Base-by-base conservation (phyloP, 2,329 filamentous ascomycete species). In the Ramularia endophylla region DNA sequence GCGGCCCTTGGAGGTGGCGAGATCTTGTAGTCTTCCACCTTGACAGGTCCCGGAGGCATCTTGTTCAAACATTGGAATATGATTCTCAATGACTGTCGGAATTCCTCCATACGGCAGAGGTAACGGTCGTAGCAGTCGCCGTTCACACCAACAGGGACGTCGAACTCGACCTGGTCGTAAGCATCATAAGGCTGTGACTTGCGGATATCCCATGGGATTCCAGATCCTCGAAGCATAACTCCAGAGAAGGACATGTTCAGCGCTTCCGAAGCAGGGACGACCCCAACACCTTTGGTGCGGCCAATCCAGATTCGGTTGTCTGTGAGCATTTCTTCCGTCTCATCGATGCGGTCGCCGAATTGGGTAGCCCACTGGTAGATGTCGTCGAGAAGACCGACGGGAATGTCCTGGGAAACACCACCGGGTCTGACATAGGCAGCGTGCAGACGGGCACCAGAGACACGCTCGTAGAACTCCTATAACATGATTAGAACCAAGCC, bases 321-420 rank as follows among this genome's bases (percentile, higher is more conserved):
- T 30, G 92, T 98, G 57, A 98, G 78, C 72, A 98, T 85, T 68
- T 98, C 92, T 67, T 98, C 92, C 41, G 92, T 97, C 69, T 98
- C 92, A 65, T 98, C 92, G 59, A 98, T 92, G 57, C 92, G 88
- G 73, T 98, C 92, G 59, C 88, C 86, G 60, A 98, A 98, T 68
- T 98, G 92, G 44, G 92, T 98, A 12, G 92, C 92, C 92, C 92
- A 98, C 71, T 97, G 90, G 73, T 98, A 97, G 61, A 98, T 98
- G 64, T 98, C 92, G 65, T 98, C 94, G 37, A 98, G 81, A 33
- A 98, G 81, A 53, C 92, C 92, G 46, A 95, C 62, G 20, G 92
- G 92, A 33, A 98, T 77, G 72, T 98, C 92, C 69, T 97, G 89
- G 60, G 88, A 87, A 41, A 98, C 92, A 70, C 92, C 92, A 60